Base-by-base conservation (phyloP, 2,329 filamentous ascomycete species). In the Xylaria arbuscula region DNA sequence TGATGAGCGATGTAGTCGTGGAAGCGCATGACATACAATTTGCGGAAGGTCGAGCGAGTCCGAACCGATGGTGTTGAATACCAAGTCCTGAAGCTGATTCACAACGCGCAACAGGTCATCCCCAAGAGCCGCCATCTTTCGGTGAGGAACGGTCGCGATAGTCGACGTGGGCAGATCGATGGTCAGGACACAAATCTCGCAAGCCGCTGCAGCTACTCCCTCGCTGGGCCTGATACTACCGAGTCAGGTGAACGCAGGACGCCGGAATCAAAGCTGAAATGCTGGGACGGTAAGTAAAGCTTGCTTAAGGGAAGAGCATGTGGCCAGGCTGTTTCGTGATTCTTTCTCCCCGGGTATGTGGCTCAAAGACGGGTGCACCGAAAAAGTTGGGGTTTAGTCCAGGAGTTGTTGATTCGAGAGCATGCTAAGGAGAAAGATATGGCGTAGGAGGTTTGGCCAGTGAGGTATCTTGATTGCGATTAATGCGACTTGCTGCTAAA, bases 31-130 rank as follows among this genome's bases (percentile, higher is more conserved):
- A 84, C 90, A 79, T 90, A 98, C 96, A 87, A 99, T 99, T 84
- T 99, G 96, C 67, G 96, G 96, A 66, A 99, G 86, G 83, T 99
- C 96, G 70, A 99, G 88, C 62, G 95, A 98, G 82, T 99, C 96
- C 85, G 94, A 98, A 82, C 96, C 96, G 81, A 99, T 99, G 75
- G 96, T 99, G 84, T 99, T 99, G 86, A 99, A 99, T 78, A 99
- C 96, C 78, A 99, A 84, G 82, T 98, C 96, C 83, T 99, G 96
- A 78, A 99, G 87, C 86, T 97, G 97, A 87, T 99, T 99, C 84
- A 99, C 96, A 73, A 94, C 97, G 76, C 89, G 90, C 80, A 99
- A 89, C 82, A 99, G 86, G 83, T 99, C 94, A 83, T 99, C 96
- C 79, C 96, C 95, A 77, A 99, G 90, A 78, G 95, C 90, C 80